These are phyloP conservation scores for Fusarium secorum DNA, from an alignment of 2,329 filamentous ascomycete species.

Conservation along the genomic window DNA sequence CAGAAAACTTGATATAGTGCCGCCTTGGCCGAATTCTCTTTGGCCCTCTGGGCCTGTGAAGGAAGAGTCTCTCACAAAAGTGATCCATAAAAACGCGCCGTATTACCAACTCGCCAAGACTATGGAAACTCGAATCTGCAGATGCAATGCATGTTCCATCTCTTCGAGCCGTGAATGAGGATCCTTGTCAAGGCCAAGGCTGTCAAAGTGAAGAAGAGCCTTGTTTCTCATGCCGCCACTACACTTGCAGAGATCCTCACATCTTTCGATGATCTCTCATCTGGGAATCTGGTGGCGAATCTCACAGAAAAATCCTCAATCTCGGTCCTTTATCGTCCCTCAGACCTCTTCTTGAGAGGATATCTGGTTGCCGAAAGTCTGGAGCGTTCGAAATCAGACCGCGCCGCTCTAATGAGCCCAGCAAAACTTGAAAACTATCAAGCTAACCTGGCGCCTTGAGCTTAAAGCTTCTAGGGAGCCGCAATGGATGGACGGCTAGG, in stretches of 20 bases:
- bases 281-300: not conserved
- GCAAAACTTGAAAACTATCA: conserved; percentile 17
- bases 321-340: conserved; percentile 1
- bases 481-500: conserved; percentile 7
- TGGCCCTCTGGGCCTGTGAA: not conserved
- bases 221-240: conserved; percentile 14
- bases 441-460: conserved; percentile 23
- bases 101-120: conserved; percentile 12
- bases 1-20: conserved; percentile 7
- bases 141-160: conserved; percentile 23
- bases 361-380: conserved; percentile 25
- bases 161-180: conserved; percentile 1
- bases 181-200: conserved; percentile 2
- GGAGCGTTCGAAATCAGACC: conserved; percentile 33
- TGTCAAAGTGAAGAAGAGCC: not conserved
- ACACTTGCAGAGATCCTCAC: conserved; percentile 9
- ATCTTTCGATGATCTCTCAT: not conserved
- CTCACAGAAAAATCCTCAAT: conserved; percentile 10
- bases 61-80: not conserved
- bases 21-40: not conserved
- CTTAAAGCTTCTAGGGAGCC: not conserved
- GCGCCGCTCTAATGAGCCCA: conserved; percentile 16
- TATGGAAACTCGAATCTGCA: conserved; percentile 4
- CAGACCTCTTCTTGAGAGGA: conserved; percentile 4
- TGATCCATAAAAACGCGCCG: not conserved